Evolutionary conservation across 2,329 filamentous ascomycete genomes (phyloP), one percentile per base, ranked within the genome.

Genomic region (Pezicula rhizophila): DNA sequence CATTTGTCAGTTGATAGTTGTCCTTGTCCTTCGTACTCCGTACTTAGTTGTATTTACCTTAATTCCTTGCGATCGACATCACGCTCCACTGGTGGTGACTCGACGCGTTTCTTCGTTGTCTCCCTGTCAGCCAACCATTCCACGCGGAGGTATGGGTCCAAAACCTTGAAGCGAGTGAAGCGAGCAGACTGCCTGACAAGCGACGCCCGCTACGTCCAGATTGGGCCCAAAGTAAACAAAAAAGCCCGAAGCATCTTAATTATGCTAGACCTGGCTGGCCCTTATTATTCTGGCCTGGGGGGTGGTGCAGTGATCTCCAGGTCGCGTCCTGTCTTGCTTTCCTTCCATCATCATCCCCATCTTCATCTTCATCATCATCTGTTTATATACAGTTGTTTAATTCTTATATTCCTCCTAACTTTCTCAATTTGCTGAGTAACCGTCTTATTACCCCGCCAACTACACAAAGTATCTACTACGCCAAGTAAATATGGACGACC

Each of bases 401-500:
- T 20, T 35, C 11, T 44, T 31, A 34, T 18, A 15, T 45, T 45
- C 20, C 17, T 38, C 12, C 4, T 8, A 31, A 11, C 4, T 3
- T 2, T 11, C 28, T 10, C 28, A 31, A 31, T 31, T 31, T 31
- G 28, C 11, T 10, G 28, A 12, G 18, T 4, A 38, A 18, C 17
- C 37, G 14, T 17, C n/a, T 18, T 15, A 35, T 42, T 25, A 28
- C 31, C 26, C n/a, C 11, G 26, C 28, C 35, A 38, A 38, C 35
- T 38, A 8, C 6, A 10, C 6, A 15, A 15, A 10, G 8, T 31
- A 31, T 31, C 8, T 31, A 23, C 37, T n/a, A 40, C 5, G 11
- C n/a, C 8, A 18, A 23, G 37, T 17, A 40, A 40, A 40, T 8
- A 62, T 62, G 60, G 53, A 55, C 42, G 55, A 57, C 45, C 47